Conservation (phyloP, 768 basidiomycete genomes). For the Tulasnella sp. region DNA sequence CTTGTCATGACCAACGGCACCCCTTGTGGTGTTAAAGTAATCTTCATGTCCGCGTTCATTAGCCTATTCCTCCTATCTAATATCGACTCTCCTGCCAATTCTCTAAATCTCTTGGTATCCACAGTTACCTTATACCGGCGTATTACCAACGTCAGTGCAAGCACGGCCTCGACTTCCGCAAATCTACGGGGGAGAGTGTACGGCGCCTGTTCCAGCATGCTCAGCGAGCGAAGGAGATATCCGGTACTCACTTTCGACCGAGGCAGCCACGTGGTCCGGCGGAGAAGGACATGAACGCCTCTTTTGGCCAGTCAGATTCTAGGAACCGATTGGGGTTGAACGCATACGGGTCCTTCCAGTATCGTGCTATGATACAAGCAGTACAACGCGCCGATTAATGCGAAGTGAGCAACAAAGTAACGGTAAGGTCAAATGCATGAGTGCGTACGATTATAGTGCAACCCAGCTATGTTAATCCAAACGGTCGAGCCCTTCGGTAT, state of each 20-base stretch:
- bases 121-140: neutral
- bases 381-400: neutral
- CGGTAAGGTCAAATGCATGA: neutral
- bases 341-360: constrained; percentile 5
- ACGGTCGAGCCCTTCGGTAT: constrained; percentile 3
- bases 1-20: constrained; percentile 3
- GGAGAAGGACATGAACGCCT: constrained; percentile 15
- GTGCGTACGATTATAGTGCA: constrained; percentile 11
- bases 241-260: neutral
- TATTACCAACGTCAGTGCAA: neutral
- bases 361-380: neutral
- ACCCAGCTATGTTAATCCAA: neutral
- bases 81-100: neutral
- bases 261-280: constrained; percentile 5
- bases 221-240: neutral
- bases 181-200: neutral
- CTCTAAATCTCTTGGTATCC: neutral
- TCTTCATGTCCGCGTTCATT: neutral
- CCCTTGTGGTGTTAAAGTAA: neutral
- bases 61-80: constrained; percentile 3
- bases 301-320: constrained; percentile 4
- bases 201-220: neutral
- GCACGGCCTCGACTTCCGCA: constrained; percentile 8
- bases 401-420: neutral
- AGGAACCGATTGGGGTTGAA: constrained; percentile 11